Percentiles rank a stretch among this genome's conserved stretches.
These are phyloP conservation scores for Colletotrichum zoysiae DNA, from an alignment of 2,329 filamentous ascomycete genomes.

Conservation along the genomic window DNA sequence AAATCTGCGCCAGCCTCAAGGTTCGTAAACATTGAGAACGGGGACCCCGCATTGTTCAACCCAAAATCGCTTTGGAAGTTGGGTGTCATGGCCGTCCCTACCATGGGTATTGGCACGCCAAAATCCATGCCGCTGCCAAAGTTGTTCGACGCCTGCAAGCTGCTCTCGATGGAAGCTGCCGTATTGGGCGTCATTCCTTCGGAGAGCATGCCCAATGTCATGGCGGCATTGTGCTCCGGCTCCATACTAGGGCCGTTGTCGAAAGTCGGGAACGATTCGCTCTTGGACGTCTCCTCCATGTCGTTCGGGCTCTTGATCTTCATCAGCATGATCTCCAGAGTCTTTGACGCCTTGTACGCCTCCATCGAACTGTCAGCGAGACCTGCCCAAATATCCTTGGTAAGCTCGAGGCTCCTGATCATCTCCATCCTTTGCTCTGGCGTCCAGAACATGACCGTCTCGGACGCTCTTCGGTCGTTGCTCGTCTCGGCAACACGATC, in stretches of 20 bases:
- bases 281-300: constrained; percentile 36
- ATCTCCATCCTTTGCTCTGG: constrained; percentile 77
- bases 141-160: constrained; percentile 55
- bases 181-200: constrained; percentile 52
- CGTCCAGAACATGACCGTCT: constrained; percentile 68
- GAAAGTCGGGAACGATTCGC: constrained; percentile 48
- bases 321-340: constrained; percentile 86
- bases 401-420: constrained; percentile 79
- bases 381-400: constrained; percentile 83
- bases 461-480: constrained; percentile 54
- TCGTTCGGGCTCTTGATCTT: constrained; percentile 72
- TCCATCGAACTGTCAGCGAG: constrained; percentile 85
- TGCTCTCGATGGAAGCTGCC: constrained; percentile 45
- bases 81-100: constrained; percentile 51
- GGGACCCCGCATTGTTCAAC: constrained; percentile 56
- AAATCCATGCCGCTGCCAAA: constrained; percentile 61
- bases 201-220: constrained; percentile 59
- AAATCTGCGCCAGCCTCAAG: constrained; percentile 54
- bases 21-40: constrained; percentile 66
- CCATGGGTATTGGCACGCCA: constrained; percentile 49
- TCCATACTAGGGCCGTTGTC: constrained; percentile 44
- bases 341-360: constrained; percentile 85
- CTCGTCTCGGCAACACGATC: constrained; percentile 64
- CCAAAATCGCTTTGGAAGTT: constrained; percentile 54
- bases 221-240: constrained; percentile 56